Conservation (phyloP, 208 protist species). For the Crithidia brevicula region DNA sequence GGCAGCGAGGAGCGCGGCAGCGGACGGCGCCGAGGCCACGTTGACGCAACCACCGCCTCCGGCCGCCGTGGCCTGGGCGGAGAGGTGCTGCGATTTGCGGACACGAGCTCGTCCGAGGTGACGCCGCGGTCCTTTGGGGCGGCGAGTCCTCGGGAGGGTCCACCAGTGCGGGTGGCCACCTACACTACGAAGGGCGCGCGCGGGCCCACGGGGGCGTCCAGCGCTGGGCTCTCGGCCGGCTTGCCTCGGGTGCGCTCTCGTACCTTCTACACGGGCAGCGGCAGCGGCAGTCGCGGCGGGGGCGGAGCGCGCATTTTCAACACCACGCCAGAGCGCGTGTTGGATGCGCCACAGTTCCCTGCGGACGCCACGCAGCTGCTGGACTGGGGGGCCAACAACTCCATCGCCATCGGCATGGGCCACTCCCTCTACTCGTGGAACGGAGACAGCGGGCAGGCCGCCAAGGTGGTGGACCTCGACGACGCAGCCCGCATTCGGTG, state of each 20-base stretch:
- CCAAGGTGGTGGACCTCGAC: conserved; percentile 66
- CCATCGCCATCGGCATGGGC: conserved; percentile 80
- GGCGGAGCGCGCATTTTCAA: conserved; percentile 46
- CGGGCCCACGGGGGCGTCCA: neutral
- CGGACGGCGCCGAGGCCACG: neutral
- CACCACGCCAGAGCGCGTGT: conserved; percentile 76
- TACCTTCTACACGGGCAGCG: conserved; percentile 27
- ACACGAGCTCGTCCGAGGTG: neutral
- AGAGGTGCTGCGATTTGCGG: conserved; percentile 43
- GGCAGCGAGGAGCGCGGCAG: conserved; percentile 21
- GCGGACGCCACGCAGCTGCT: conserved; percentile 61
- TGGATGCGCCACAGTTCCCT: conserved; percentile 83
- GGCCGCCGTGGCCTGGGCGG: conserved; percentile 42
- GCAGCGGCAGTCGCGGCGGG: conserved; percentile 16
- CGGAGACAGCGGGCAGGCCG: conserved; percentile 54
- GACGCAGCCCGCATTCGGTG: conserved; percentile 45
- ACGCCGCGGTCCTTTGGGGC: conserved; percentile 11
- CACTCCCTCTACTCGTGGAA: conserved; percentile 79
- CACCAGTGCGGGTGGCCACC: conserved; percentile 10
- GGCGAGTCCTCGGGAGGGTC: conserved; percentile 11
- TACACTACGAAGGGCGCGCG: conserved; percentile 22
- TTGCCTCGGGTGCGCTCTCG: conserved; percentile 26
- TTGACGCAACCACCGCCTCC: conserved; percentile 15
- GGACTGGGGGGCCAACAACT: conserved; percentile 87
- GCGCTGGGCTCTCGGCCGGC: conserved; percentile 5